Base-by-base conservation (phyloP, 116 monocot genomes). In the Phalaenopsis hybrid region DNA sequence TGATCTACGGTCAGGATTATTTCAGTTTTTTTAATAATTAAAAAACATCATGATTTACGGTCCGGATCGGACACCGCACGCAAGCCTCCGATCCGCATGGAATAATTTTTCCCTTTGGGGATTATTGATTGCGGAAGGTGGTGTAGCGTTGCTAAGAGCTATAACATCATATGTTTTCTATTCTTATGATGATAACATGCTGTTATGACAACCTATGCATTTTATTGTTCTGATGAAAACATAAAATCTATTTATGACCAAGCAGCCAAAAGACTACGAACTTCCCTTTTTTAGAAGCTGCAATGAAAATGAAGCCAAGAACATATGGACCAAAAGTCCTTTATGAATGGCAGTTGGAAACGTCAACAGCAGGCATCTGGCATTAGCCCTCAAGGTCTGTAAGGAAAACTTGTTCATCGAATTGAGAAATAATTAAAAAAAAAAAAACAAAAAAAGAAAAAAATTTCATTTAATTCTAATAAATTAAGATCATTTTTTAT, bases 211-310 rank as follows among this genome's bases (percentile, higher is more conserved):
- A 8, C 50, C 11, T 50, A 20, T 61, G 59, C 20, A 59, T 63
- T 63, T 63, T 21, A n/a, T 63, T 8, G 21, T 72, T 72, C 31
- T 34, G 34, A 72, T 72, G 9, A 69, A 33, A 16, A 23, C 37
- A 72, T 37, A 11, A 33, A 72, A 7, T 31, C 20, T 63, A 63
- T 72, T 72, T 37, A 72, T 72, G 31, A 44, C 2, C 9, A 80
- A 74, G 69, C 93, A 99, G 98, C 98, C 98, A 81, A 89, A 84
- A 55, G 95, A 95, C 63, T 99, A 99, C 50, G 99, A 99, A 59
- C 99, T 95, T 79, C 99, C 99, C 73, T 99, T 99, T 85, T 99
- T 99, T 79, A 93, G 91, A 87, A 37, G 87, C 84, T 93, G 95
- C 55, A 20, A 87, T 78, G 93, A 92, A 20, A 89, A 85, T 81